Evolutionary conservation across 805 yeast species (phyloP), one percentile per base, ranked within the genome.

Genomic region (Wickerhamomyces silvicola): DNA sequence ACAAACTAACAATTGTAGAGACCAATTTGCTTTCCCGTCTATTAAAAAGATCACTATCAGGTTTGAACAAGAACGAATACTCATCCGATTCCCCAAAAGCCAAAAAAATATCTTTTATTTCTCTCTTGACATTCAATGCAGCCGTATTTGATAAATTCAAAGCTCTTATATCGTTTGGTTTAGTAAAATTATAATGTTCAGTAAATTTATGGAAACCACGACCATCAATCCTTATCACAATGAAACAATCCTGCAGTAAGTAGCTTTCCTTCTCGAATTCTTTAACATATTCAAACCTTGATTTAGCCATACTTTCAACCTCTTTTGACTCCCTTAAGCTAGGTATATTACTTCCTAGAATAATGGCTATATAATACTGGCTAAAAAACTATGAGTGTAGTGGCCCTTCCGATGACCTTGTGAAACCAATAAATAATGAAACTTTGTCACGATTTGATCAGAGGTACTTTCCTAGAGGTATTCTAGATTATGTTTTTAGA

Each of bases 21-120:
- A 83, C 76, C 20, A 92, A 59, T 54, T 92, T 92, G 56, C 63
- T 61, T 39, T 82, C 88, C 38, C 98, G 61, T 47, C 97, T 64
- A 43, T 88, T 95, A 49, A 81, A 90, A 38, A 90, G 54, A 2
- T 59, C 60, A n/a, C 92, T 76, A 20, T 64, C 64, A 27, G 68
- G 72, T 21, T 76, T 62, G 32, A 92, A 58, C 5, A 90, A 70
- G 55, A 90, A 90, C 10, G 90, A 80, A 53, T 82, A 92, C 60
- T 92, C 98, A 56, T 92, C 98, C 23, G 94, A 81, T 48, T 92
- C 97, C 0, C 98, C 98, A 52, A 81, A 92, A 0, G 95, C 95
- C 54, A 88, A 42, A 8, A 78, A 48, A 1, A 85, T 69, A 41
- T 92, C 97, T 7, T 81, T 73, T 24, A 85, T 72, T 23, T 70